These are phyloP conservation scores for Porodaedalea pini DNA, from an alignment of 1,284 basidiomycete genomes.

Conservation along the genomic window DNA sequence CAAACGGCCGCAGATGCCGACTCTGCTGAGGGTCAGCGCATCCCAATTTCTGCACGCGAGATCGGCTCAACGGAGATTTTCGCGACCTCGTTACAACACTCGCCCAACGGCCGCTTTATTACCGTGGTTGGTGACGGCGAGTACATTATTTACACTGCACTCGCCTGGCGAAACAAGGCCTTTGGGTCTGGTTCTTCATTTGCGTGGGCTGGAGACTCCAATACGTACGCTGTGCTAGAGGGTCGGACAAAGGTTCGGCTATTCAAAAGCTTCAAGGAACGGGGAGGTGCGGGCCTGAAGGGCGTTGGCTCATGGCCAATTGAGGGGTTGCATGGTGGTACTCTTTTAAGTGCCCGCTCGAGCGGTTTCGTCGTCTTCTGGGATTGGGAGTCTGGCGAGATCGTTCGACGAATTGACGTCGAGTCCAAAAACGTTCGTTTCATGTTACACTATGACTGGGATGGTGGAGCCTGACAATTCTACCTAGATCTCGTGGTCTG, in stretches of 20 bases:
- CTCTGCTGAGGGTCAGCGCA: constrained; percentile 73
- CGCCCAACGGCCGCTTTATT: constrained; percentile 95
- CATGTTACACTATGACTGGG: constrained; percentile 2
- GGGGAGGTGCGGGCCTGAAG: constrained; percentile 63
- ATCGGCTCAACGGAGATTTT: constrained; percentile 95
- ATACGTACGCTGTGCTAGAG: constrained; percentile 96
- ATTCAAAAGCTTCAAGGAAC: constrained; percentile 95
- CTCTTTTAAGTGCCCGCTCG: constrained; percentile 82
- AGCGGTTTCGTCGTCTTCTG: constrained; percentile 95
- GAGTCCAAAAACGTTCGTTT: constrained; percentile 84
- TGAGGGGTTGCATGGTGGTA: constrained; percentile 85
- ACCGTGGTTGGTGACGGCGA: constrained; percentile 96
- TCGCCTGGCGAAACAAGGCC: constrained; percentile 98
- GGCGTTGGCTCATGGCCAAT: constrained; percentile 81
- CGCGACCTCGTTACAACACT: constrained; percentile 84
- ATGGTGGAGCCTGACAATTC: not conserved
- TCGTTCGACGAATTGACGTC: constrained; percentile 93
- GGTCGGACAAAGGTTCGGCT: constrained; percentile 81
- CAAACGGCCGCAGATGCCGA: constrained; percentile 60
- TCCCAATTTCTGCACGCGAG: constrained; percentile 81
- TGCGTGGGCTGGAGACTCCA: constrained; percentile 96
- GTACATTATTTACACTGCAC: constrained; percentile 98
- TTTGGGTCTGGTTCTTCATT: constrained; percentile 93
- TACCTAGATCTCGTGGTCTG: constrained; percentile 85
- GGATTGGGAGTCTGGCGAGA: constrained; percentile 97